These are phyloP conservation scores for Cordyceps farinosa DNA, from an alignment of 2,329 filamentous ascomycete species.

Conservation along the genomic window DNA sequence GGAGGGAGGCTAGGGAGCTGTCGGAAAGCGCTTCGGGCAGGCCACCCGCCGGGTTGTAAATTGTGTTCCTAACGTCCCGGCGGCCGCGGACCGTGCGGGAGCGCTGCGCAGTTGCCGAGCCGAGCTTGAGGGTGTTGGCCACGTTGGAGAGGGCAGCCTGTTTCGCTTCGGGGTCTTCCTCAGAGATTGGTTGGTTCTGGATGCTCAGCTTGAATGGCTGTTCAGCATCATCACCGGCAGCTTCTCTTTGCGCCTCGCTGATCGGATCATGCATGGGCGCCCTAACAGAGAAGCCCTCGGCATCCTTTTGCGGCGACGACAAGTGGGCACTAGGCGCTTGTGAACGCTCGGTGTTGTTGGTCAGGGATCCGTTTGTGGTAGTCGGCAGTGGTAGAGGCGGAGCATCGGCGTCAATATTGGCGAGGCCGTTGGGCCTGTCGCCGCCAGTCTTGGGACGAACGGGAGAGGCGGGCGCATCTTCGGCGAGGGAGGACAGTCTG, in stretches of 20 bases:
- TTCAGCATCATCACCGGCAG: constrained; percentile 54
- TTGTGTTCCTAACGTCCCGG: constrained; percentile 86
- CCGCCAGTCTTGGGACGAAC: constrained; percentile 14
- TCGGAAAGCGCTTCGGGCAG: constrained; percentile 34
- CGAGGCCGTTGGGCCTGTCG: constrained; percentile 10
- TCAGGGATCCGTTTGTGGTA: neutral
- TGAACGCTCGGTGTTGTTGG: constrained; percentile 21
- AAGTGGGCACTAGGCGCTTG: constrained; percentile 38
- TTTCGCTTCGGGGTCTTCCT: constrained; percentile 72
- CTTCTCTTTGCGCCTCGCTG: constrained; percentile 68
- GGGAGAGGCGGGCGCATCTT: constrained; percentile 41
- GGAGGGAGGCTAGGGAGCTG: constrained; percentile 26
- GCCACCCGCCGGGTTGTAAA: constrained; percentile 63
- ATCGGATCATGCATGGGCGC: constrained; percentile 61
- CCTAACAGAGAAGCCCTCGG: constrained; percentile 75
- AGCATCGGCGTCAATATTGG: neutral
- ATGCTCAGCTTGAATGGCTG: constrained; percentile 77
- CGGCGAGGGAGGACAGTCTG: constrained; percentile 54
- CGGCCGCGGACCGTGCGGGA: constrained; percentile 79
- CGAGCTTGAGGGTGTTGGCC: constrained; percentile 65
- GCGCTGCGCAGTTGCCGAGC: constrained; percentile 64
- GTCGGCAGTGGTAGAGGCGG: neutral
- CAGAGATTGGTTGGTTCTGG: constrained; percentile 70
- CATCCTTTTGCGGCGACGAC: constrained; percentile 54
- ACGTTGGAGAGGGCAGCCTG: constrained; percentile 72